These are phyloP conservation scores for Metschnikowia henanensis DNA, from an alignment of 805 yeast species.

Conservation along the genomic window DNA sequence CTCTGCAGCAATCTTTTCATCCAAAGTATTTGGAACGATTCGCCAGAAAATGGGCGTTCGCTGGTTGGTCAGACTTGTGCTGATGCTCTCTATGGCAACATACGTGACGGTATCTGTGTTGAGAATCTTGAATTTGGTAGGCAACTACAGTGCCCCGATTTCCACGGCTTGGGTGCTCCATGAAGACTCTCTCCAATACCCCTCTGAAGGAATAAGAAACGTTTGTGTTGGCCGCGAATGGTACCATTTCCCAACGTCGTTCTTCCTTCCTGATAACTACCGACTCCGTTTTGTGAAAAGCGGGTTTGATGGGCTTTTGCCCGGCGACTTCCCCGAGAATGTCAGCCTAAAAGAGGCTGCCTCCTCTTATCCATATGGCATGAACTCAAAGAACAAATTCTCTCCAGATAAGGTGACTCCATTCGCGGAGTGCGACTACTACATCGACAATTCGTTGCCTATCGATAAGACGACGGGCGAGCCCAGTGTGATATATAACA, in stretches of 20 bases:
- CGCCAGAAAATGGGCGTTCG: conserved; percentile 3
- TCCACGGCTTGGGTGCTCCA: conserved; percentile 49
- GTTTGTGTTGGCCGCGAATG: conserved; percentile 95
- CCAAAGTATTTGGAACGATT: conserved; percentile 14
- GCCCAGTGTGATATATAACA: conserved; percentile 10
- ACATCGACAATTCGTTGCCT: conserved; percentile 60
- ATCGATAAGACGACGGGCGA: conserved; percentile 49
- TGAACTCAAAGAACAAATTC: conserved; percentile 75
- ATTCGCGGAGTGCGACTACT: conserved; percentile 61
- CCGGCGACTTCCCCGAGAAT: conserved; percentile 75
- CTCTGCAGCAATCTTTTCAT: conserved; percentile 55
- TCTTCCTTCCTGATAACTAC: conserved; percentile 65
- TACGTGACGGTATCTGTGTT: conserved; percentile 33
- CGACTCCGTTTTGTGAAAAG: conserved; percentile 69
- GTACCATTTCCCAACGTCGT: conserved; percentile 90
- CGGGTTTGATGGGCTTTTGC: conserved; percentile 84
- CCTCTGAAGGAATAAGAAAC: conserved; percentile 32
- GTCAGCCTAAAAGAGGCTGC: conserved; percentile 28
- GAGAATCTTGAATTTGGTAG: conserved; percentile 59
- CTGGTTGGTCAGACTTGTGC: conserved; percentile 11
- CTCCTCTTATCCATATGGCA: conserved; percentile 53
- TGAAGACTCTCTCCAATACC: conserved; percentile 12
- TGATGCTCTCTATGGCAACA: conserved; percentile 30
- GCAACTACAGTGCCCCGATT: conserved; percentile 76
- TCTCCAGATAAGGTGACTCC: conserved; percentile 56